phyloP scores from a whole-genome alignment of 1,139 yeast species.

The Suhomyces terraborum region DNA sequence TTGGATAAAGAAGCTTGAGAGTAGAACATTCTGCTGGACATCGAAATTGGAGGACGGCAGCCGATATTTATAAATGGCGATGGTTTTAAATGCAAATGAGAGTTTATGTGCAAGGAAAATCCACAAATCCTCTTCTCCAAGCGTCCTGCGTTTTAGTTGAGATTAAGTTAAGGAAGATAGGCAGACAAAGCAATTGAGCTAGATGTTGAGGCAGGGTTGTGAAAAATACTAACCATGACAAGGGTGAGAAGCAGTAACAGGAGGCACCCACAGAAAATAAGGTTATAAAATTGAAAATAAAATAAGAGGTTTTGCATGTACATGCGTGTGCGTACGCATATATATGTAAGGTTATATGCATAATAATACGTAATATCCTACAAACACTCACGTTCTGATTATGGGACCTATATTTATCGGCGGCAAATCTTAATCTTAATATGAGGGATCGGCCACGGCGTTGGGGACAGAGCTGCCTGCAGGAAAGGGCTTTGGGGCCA shows the following conservation, averaged over 20 bases:
- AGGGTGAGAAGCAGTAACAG: constrained; percentile 6
- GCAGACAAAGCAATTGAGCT: constrained; percentile 12
- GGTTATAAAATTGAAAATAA: background rate
- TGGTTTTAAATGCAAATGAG: constrained; percentile 11
- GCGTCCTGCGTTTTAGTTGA: constrained; percentile 9
- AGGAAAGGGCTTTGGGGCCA: background rate
- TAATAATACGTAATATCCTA: too few species aligned
- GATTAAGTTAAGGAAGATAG: constrained; percentile 12
- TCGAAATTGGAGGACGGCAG: background rate
- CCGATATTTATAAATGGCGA: constrained; percentile 7
- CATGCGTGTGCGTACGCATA: too few species aligned
- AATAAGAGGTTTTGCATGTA: constrained; percentile 3
- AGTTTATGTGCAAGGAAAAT: constrained; percentile 9
- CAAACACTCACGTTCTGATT: too few species aligned
- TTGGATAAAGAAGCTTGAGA: constrained; percentile 6
- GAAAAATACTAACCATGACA: constrained; percentile 11
- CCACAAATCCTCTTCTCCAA: constrained; percentile 3
- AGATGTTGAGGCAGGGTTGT: constrained; percentile 13
- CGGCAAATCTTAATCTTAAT: background rate
- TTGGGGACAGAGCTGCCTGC: background rate
- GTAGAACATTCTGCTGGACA: constrained; percentile 10
- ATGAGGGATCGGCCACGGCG: background rate
- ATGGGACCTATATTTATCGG: background rate
- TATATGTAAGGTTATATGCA: too few species aligned
- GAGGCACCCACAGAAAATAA: constrained; percentile 4